A percentile compares a stretch with the other conserved stretches of the same genome.
These are phyloP conservation scores for Pseudopediastrum boryanum DNA, from an alignment of 139 green algal species.

Conservation along the genomic window DNA sequence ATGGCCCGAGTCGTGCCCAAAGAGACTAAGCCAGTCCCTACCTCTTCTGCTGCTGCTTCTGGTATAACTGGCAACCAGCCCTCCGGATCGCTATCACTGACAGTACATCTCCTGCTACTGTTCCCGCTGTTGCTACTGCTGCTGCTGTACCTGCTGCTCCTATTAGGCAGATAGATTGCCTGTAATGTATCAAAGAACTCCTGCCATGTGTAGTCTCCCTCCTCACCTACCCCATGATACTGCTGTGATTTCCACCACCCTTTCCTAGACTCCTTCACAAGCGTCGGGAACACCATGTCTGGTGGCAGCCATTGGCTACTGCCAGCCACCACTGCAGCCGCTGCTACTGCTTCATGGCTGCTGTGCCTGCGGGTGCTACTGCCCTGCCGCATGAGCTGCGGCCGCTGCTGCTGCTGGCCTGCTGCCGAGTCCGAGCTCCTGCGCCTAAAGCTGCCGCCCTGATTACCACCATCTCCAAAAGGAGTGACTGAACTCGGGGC, in stretches of 20 bases:
- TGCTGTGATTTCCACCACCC: too few relatives aligned
- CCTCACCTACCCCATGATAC: too few relatives aligned
- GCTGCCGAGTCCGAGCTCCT: too few relatives aligned
- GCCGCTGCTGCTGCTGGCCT: slow-evolving; percentile 9
- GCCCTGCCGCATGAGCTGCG: neutral
- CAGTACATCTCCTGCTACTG: neutral
- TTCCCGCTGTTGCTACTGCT: neutral
- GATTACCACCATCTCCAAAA: too few relatives aligned
- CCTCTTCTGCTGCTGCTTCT: slow-evolving; percentile 16
- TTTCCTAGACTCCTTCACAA: slow-evolving; percentile 1
- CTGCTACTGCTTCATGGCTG: neutral
- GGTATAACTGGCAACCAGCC: neutral
- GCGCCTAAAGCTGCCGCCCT: too few relatives aligned
- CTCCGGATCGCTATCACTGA: neutral
- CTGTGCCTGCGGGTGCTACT: neutral
- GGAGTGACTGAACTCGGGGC: neutral
- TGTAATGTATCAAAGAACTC: slow-evolving; percentile 30
- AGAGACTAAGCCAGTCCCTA: neutral
- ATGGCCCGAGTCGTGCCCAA: too few relatives aligned
- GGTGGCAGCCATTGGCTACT: neutral
- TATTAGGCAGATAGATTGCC: slow-evolving; percentile 29
- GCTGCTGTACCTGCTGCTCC: slow-evolving; percentile 9
- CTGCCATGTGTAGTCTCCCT: slow-evolving; percentile 24
- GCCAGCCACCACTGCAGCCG: neutral
- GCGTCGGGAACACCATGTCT: neutral